phyloP scores from a whole-genome alignment of 208 protist species.

The Zelonia costaricensis region DNA sequence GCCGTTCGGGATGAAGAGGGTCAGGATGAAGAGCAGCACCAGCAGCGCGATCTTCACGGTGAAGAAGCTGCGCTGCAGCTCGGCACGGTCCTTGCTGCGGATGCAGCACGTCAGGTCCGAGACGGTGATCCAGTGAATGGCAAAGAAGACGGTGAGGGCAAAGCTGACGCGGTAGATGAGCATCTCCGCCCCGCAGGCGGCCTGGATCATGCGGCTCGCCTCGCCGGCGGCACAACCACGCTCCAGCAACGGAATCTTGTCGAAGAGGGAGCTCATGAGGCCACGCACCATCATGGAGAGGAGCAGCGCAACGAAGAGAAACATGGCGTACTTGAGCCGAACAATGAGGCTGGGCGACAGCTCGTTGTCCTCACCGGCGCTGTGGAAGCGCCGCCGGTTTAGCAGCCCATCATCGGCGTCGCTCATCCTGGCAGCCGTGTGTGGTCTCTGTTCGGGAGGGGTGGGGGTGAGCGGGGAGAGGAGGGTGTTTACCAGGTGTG shows the following conservation, averaged over 20 bases:
- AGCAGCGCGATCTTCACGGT: conserved; percentile 75
- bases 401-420: conserved; percentile 13
- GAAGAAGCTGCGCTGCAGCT: conserved; percentile 85
- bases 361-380: conserved; percentile 31
- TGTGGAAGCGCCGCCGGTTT: conserved; percentile 18
- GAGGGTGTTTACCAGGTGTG: too few relatives aligned
- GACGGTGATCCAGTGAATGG: conserved; percentile 79
- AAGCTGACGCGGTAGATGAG: conserved; percentile 89
- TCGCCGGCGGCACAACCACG: conserved; percentile 52
- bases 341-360: conserved; percentile 64
- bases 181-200: conserved; percentile 72
- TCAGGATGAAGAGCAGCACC: conserved; percentile 56
- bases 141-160: conserved; percentile 77
- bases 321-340: conserved; percentile 78
- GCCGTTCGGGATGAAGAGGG: conserved; percentile 83
- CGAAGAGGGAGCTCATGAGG: conserved; percentile 53
- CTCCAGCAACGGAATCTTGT: conserved; percentile 49
- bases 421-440: conserved; percentile 13
- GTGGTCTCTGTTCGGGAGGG: not conserved
- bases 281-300: conserved; percentile 60
- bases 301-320: conserved; percentile 79
- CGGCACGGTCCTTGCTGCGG: conserved; percentile 56
- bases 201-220: conserved; percentile 20
- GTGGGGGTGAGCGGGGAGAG: not conserved
- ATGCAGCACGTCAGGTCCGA: conserved; percentile 90